These are phyloP conservation scores for Penicillium cinerascens DNA, from an alignment of 495 filamentous ascomycete genomes.

Conservation along the genomic window DNA sequence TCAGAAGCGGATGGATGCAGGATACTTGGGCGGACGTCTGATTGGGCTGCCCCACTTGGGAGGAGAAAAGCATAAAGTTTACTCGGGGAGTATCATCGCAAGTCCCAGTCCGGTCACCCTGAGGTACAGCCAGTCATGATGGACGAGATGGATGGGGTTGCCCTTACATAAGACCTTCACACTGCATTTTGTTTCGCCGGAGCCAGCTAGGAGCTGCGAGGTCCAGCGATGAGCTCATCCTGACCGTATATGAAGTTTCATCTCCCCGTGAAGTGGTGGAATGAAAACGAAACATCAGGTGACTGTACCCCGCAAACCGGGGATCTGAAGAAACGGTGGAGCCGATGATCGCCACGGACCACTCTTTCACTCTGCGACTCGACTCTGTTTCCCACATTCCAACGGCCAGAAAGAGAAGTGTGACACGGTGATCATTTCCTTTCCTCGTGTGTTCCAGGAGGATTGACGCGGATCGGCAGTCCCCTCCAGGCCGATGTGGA, in stretches of 20 bases:
- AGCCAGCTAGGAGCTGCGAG: not conserved
- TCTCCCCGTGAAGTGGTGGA: not conserved
- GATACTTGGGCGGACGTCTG: not conserved
- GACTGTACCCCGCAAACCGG: conserved; percentile 25
- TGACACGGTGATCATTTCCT: conserved; percentile 6
- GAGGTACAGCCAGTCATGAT: conserved; percentile 11
- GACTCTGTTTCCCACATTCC: not conserved
- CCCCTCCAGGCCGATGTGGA: conserved; percentile 1
- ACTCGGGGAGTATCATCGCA: conserved; percentile 23
- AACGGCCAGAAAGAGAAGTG: not conserved
- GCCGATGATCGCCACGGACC: conserved; percentile 20
- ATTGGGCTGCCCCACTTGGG: conserved; percentile 7
- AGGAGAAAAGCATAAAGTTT: conserved; percentile 22
- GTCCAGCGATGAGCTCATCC: not conserved
- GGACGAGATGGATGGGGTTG: not conserved
- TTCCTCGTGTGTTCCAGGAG: not conserved
- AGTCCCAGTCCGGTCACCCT: not conserved
- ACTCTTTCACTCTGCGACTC: not conserved
- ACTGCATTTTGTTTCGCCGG: too few relatives aligned
- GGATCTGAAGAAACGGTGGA: conserved; percentile 16
- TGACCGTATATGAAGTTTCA: not conserved
- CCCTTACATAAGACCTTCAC: not conserved
- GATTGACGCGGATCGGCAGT: not conserved
- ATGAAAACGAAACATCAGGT: conserved; percentile 14
- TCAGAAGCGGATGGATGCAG: conserved; percentile 15